Evolutionary conservation across 257 asterid species (phyloP).

Genomic region (Jaltomata sinuosa): DNA sequence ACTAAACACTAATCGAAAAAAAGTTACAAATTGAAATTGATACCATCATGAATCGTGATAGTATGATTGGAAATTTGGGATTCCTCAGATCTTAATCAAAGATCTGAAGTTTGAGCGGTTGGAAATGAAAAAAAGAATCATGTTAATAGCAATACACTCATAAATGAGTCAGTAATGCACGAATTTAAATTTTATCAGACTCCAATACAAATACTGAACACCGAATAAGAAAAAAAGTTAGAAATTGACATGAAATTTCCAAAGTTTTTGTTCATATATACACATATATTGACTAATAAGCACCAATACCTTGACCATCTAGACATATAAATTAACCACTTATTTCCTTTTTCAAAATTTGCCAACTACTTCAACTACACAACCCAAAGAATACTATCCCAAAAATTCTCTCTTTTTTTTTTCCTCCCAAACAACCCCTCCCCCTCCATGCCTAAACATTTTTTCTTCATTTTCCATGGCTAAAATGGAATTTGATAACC

Average conservation of each 20-base stretch:
- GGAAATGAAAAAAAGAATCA: too few relatives aligned
- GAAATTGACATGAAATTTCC: background rate
- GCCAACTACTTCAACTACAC: background rate
- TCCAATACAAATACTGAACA: background rate
- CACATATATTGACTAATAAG: background rate
- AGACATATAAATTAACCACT: background rate
- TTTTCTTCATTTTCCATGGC: background rate
- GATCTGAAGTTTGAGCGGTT: accelerated
- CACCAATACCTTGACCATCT: background rate
- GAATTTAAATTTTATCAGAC: background rate
- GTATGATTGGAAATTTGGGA: too few relatives aligned
- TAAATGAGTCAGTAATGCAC: too few relatives aligned
- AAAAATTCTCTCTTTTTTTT: background rate
- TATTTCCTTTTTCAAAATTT: background rate
- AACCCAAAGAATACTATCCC: background rate
- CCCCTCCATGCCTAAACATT: background rate
- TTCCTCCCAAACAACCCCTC: background rate
- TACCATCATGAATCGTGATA: too few relatives aligned
- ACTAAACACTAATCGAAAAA: too few relatives aligned
- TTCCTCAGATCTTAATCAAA: too few relatives aligned
- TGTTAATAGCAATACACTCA: too few relatives aligned
- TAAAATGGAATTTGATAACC: background rate
- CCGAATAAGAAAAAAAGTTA: background rate
- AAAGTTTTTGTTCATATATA: background rate
- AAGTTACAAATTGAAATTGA: too few relatives aligned